A percentile compares a stretch with the other conserved stretches of the same genome.
These are phyloP conservation scores for Nemania sp. DNA, from an alignment of 2,329 filamentous ascomycete species.

Conservation along the genomic window DNA sequence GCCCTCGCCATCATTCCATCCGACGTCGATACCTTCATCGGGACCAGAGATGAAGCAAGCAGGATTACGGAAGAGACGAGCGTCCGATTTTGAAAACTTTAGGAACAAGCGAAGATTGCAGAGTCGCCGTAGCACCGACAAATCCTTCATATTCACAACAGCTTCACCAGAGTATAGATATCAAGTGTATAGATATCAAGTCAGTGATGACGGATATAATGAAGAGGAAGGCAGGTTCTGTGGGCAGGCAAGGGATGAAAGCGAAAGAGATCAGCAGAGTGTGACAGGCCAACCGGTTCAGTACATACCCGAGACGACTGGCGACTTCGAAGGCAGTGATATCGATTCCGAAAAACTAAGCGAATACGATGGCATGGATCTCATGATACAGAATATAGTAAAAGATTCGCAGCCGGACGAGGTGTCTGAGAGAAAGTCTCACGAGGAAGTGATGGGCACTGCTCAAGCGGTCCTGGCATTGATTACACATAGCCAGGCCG, in stretches of 20 bases:
- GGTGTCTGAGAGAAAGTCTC: neutral
- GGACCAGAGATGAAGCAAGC: neutral
- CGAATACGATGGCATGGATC: neutral
- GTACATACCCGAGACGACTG: neutral
- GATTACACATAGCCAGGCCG: neutral
- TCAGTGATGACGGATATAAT: neutral
- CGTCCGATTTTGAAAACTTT: conserved; percentile 35
- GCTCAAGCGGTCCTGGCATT: too few species aligned
- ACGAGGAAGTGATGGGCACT: too few species aligned
- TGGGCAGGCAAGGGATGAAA: conserved; percentile 6
- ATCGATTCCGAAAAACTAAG: neutral
- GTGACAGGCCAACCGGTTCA: neutral
- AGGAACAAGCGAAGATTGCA: conserved; percentile 2
- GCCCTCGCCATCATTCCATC: conserved; percentile 5
- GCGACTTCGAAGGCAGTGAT: neutral
- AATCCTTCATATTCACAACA: neutral
- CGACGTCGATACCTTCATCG: neutral
- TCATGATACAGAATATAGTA: conserved; percentile 1
- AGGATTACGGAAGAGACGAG: conserved; percentile 22
- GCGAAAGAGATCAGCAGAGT: neutral
- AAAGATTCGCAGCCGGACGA: conserved; percentile 3
- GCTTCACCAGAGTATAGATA: neutral
- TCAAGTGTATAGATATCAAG: neutral
- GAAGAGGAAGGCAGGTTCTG: neutral
- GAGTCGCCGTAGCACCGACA: neutral